phyloP scores from a whole-genome alignment of 768 basidiomycete genomes.

The Leccinum pellstonianum region DNA sequence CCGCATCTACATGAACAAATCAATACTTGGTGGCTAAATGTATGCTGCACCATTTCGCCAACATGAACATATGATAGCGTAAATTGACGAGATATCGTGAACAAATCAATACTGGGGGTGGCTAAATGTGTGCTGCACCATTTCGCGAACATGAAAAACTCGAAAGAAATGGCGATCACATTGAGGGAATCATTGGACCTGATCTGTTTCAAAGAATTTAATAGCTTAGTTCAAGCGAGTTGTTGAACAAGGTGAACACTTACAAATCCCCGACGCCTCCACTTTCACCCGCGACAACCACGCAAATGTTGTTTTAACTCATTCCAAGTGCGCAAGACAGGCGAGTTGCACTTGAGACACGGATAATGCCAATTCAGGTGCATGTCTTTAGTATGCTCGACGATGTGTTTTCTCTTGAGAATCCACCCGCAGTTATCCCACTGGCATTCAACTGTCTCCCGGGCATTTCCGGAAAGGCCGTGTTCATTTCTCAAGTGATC shows the following conservation, averaged over 20 bases:
- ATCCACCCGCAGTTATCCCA: slow-evolving; percentile 16
- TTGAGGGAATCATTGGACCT: neutral
- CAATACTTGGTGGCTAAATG: too few relatives aligned
- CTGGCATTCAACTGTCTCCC: slow-evolving; percentile 1
- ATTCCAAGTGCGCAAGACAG: too few relatives aligned
- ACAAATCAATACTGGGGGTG: too few relatives aligned
- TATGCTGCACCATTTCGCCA: neutral
- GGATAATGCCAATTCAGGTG: slow-evolving; percentile 10
- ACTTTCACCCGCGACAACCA: neutral
- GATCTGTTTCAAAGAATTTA: neutral
- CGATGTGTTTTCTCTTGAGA: slow-evolving; percentile 11
- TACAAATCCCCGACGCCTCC: slow-evolving; percentile 2
- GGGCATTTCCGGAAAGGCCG: too few relatives aligned
- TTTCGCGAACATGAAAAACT: neutral
- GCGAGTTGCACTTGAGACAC: too few relatives aligned
- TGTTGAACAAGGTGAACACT: neutral
- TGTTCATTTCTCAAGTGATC: too few relatives aligned
- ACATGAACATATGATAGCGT: neutral
- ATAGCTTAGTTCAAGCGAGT: neutral
- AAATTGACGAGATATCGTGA: slow-evolving; percentile 1
- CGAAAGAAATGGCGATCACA: neutral
- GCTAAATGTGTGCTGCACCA: neutral
- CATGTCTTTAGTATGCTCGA: slow-evolving; percentile 21
- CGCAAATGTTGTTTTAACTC: too few relatives aligned
- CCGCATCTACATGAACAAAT: neutral